Evolutionary conservation across 108 stramenopile genomes (phyloP).

Genomic region (Bacterosira constricta): DNA sequence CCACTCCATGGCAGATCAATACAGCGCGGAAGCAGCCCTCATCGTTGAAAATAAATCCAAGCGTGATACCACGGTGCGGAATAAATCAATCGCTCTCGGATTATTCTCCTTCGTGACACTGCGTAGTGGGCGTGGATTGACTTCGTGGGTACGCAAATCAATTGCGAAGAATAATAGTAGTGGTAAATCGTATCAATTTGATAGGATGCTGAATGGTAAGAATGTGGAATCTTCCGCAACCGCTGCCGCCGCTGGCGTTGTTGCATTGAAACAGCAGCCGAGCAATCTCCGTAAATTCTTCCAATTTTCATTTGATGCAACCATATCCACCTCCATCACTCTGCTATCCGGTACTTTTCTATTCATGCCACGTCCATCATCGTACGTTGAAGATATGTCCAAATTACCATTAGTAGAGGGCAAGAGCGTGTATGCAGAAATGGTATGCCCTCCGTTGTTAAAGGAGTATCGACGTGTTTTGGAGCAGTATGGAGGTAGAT

Average conservation of each 20-base stretch:
- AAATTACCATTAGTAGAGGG: slow-evolving; percentile 44
- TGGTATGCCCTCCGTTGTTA: slow-evolving; percentile 47
- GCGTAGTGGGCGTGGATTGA: slow-evolving; percentile 18
- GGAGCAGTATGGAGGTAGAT: slow-evolving; percentile 34
- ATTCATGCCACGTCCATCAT: slow-evolving; percentile 45
- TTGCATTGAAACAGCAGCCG: not conserved
- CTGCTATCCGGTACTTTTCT: slow-evolving; percentile 37
- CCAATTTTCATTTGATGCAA: slow-evolving; percentile 15
- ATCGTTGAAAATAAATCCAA: slow-evolving; percentile 43
- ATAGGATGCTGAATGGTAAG: too few species aligned
- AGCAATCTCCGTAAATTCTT: slow-evolving; percentile 20
- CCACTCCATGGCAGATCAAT: slow-evolving; percentile 8
- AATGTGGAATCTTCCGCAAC: too few species aligned
- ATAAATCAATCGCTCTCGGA: slow-evolving; percentile 25
- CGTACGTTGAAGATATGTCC: slow-evolving; percentile 47
- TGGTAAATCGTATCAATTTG: slow-evolving; percentile 9
- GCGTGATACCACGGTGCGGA: slow-evolving; percentile 21
- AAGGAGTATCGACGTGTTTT: slow-evolving; percentile 38
- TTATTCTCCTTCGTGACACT: slow-evolving; percentile 14
- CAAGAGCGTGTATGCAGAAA: slow-evolving; percentile 45
- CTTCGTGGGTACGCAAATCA: not conserved
- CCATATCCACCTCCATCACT: slow-evolving; percentile 26
- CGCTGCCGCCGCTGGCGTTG: not conserved
- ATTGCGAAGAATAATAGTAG: not conserved
- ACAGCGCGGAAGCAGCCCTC: slow-evolving; percentile 32